Evolutionary conservation across 2,329 filamentous ascomycete species (phyloP), one percentile per base, ranked within the genome.

Genomic region (Exophiala alcalophila): DNA sequence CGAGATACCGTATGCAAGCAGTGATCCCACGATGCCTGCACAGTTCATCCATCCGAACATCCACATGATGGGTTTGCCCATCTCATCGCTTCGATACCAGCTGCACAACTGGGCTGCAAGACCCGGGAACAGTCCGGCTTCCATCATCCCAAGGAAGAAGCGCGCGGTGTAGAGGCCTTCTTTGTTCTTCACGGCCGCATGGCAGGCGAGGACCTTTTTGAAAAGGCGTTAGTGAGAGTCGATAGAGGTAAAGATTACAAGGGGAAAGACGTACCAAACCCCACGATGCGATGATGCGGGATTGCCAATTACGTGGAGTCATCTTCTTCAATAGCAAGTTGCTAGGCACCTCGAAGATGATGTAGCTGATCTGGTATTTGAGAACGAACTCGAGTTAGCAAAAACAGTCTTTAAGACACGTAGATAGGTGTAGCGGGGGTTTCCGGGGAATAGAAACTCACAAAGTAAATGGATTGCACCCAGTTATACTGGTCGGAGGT

Each of bases 41-140:
- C 59, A 61, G 19, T 63, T 62, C 39, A 63, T 59, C 28, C 64
- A 64, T 2, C 57, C 63, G 44, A 71, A 72, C 55, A 67, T 68
- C 59, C 67, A 71, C 49, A 65, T 64, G 33, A 69, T 64, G 1
- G 63, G 64, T 32, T 61, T 65, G 1, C 59, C 62, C 53, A 69
- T 67, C 45, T 72, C 67, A 37, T 72, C 69, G 7, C 62, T 65
- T 0, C 68, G 63, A 47, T 74, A 74, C 65, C 71, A 74, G 47
- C 64, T 66, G 14, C 61, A 69, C 8, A 73, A 58, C 25, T 70
- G 66, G 2, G 64, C 62, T 19, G 65, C 61, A 5, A 68, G 55
- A 0, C 66, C 66, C 0, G 68, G 68, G 24, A 70, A 71, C 50
- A 66, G 58, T 5, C 68, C 67, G 18, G 67, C 68, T 46, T 70